A percentile compares a stretch with the other conserved stretches of the same genome.
phyloP scores from a whole-genome alignment of 352 stramenopile species.

The Globisporangium spinosum region DNA sequence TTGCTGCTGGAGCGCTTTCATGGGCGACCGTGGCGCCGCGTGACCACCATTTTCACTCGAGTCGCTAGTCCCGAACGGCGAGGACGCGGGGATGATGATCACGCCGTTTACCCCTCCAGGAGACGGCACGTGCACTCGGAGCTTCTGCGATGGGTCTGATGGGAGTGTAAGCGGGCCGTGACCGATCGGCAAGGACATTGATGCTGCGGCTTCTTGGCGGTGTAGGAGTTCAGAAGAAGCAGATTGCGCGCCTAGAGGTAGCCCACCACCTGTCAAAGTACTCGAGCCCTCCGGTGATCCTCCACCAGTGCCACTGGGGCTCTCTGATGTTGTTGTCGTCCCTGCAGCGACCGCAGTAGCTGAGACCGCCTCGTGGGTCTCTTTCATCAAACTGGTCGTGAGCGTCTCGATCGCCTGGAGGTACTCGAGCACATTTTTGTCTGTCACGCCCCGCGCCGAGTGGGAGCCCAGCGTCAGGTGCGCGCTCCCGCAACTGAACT shows the following conservation, averaged over 20 bases:
- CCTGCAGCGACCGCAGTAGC: neutral
- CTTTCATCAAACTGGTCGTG: conserved; percentile 51
- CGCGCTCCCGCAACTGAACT: conserved; percentile 25
- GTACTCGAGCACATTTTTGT: conserved; percentile 71
- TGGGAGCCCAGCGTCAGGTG: conserved; percentile 24
- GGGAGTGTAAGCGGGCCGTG: conserved; percentile 47
- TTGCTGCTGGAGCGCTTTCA: conserved; percentile 16
- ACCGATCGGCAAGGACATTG: conserved; percentile 31
- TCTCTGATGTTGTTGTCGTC: neutral
- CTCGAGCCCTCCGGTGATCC: neutral
- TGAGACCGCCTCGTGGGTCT: conserved; percentile 28
- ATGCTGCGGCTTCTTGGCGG: neutral
- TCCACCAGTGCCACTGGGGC: neutral
- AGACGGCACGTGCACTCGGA: conserved; percentile 54
- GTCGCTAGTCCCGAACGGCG: neutral
- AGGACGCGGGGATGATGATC: conserved; percentile 43
- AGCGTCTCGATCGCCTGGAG: conserved; percentile 77
- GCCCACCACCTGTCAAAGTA: neutral
- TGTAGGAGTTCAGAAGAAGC: neutral
- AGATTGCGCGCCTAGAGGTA: neutral
- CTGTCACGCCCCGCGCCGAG: conserved; percentile 45
- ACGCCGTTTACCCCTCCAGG: conserved; percentile 53
- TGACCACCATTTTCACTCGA: neutral
- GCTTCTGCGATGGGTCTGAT: conserved; percentile 48
- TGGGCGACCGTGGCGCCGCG: conserved; percentile 5